Evolutionary conservation across 2,329 filamentous ascomycete species (phyloP).

Genomic region (Arthroderma sp.): DNA sequence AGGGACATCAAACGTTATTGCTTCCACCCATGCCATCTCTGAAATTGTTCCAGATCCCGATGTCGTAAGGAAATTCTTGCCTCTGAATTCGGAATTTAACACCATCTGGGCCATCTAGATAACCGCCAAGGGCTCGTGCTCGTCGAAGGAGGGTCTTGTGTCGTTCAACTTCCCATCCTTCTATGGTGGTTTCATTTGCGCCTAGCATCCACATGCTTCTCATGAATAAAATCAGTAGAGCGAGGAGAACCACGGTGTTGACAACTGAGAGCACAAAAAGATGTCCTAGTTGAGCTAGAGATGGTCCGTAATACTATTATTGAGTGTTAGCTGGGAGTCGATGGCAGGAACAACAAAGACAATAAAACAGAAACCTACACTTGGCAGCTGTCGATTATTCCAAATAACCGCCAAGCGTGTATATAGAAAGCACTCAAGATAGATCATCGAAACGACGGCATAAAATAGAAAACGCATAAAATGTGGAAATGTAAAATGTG

Average conservation of each 20-base stretch:
- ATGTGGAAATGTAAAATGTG: constrained; percentile 52
- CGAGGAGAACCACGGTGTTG: constrained; percentile 48
- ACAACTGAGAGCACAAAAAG: constrained; percentile 43
- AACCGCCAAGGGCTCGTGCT: constrained; percentile 43
- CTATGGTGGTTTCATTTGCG: constrained; percentile 52
- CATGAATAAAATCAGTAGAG: constrained; percentile 42
- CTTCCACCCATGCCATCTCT: constrained; percentile 47
- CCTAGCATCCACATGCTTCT: constrained; percentile 44
- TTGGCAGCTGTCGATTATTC: constrained; percentile 44
- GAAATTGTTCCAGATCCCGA: constrained; percentile 50
- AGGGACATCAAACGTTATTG: constrained; percentile 30
- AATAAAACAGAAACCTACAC: constrained; percentile 32
- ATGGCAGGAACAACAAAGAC: neutral
- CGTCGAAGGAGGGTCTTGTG: constrained; percentile 37
- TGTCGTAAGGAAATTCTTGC: constrained; percentile 56
- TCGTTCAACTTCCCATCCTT: constrained; percentile 48
- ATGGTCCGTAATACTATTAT: constrained; percentile 47
- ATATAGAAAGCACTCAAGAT: constrained; percentile 46
- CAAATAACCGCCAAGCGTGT: constrained; percentile 42
- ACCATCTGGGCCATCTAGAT: constrained; percentile 47
- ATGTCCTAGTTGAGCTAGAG: constrained; percentile 39
- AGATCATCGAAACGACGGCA: constrained; percentile 44
- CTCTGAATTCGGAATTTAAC: constrained; percentile 41
- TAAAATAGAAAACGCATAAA: constrained; percentile 53
- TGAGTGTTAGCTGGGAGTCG: constrained; percentile 9